These are phyloP conservation scores for Cyberlindnera veronae DNA, from an alignment of 805 yeast genomes.

Conservation along the genomic window DNA sequence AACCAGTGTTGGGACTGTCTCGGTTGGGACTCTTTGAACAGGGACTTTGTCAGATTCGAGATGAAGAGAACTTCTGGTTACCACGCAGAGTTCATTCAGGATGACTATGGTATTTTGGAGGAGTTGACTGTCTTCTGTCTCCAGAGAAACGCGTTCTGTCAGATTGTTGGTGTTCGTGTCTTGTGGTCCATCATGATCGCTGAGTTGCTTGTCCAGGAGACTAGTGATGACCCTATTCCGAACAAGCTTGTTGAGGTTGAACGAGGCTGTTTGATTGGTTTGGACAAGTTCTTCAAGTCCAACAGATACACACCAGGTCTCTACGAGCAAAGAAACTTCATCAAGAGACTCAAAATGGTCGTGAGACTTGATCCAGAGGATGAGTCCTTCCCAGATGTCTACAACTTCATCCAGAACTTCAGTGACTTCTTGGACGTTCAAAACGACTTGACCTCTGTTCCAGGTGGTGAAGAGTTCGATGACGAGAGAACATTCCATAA, in stretches of 20 bases:
- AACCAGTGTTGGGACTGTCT: slow-evolving; percentile 69
- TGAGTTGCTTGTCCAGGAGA: slow-evolving; percentile 56
- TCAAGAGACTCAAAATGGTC: slow-evolving; percentile 45
- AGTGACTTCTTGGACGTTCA: slow-evolving; percentile 61
- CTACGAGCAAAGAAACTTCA: slow-evolving; percentile 51
- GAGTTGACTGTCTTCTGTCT: slow-evolving; percentile 65
- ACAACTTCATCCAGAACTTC: slow-evolving; percentile 49
- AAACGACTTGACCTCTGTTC: slow-evolving; percentile 68
- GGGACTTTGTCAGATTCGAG: slow-evolving; percentile 55
- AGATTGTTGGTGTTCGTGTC: slow-evolving; percentile 58
- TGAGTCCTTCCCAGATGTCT: slow-evolving; percentile 50
- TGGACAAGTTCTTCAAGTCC: slow-evolving; percentile 60
- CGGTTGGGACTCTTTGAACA: slow-evolving; percentile 58
- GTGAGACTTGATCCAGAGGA: slow-evolving; percentile 60
- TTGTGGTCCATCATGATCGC: slow-evolving; percentile 71
- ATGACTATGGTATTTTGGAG: slow-evolving; percentile 57
- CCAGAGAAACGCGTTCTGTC: slow-evolving; percentile 61
- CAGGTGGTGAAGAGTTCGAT: slow-evolving; percentile 78
- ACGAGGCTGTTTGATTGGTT: slow-evolving; percentile 56
- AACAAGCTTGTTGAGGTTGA: slow-evolving; percentile 58
- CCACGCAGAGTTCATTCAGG: slow-evolving; percentile 60
- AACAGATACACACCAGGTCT: slow-evolving; percentile 53
- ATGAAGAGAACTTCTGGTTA: slow-evolving; percentile 62
- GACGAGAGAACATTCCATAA: slow-evolving; percentile 83
- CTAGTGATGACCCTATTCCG: slow-evolving; percentile 52